phyloP scores from a whole-genome alignment of 2,329 filamentous ascomycete species.

The Aphanoascus verrucosus region DNA sequence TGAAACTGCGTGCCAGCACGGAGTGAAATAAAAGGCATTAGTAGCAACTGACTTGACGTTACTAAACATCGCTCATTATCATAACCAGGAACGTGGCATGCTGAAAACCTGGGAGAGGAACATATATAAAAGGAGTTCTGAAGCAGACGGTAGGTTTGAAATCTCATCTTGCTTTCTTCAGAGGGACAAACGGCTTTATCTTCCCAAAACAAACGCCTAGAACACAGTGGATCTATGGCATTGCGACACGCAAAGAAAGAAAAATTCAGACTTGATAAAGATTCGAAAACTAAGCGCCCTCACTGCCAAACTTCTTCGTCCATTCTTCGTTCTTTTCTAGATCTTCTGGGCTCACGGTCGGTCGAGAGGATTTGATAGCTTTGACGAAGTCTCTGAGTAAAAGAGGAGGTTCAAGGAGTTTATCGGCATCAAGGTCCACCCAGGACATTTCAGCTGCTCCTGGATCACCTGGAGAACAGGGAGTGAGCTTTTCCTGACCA shows the following conservation, averaged over 20 bases:
- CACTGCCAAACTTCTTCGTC: slow-evolving; percentile 93
- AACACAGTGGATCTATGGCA: slow-evolving; percentile 2
- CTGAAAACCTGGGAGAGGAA: not conserved
- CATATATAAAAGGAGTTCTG: not conserved
- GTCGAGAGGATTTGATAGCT: slow-evolving; percentile 75
- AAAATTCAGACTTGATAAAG: not conserved
- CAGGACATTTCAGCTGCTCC: slow-evolving; percentile 89
- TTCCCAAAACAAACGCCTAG: not conserved
- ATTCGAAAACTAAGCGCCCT: slow-evolving; percentile 49
- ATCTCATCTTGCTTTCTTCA: not conserved
- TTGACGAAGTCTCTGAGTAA: slow-evolving; percentile 86
- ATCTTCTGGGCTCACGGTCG: slow-evolving; percentile 82
- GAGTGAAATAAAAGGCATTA: not conserved
- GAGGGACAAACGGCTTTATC: not conserved
- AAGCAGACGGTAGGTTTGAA: not conserved
- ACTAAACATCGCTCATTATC: not conserved
- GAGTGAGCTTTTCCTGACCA: slow-evolving; percentile 52
- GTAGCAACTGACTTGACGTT: not conserved
- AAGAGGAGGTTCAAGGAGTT: slow-evolving; percentile 75
- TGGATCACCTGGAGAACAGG: slow-evolving; percentile 82
- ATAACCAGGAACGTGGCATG: not conserved
- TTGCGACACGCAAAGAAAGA: not conserved
- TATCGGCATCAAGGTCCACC: slow-evolving; percentile 73
- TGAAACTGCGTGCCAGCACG: no score
- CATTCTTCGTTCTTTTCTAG: slow-evolving; percentile 76